Base-by-base conservation (phyloP, 164 flowering plant species). In the Vitis riparia region DNA sequence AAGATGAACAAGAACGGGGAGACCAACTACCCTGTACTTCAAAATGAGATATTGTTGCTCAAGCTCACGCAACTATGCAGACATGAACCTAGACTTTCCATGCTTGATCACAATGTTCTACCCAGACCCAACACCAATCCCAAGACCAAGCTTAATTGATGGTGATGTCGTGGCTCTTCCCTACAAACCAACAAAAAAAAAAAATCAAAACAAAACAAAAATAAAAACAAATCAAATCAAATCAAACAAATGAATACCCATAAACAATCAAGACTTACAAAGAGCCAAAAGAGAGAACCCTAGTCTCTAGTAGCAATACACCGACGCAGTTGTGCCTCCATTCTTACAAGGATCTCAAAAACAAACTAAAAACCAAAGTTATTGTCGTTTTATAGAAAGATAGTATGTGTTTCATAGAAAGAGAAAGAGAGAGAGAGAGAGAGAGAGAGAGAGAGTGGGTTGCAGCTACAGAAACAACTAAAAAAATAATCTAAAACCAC, bases 41-140 rank as follows among this genome's bases (percentile, higher is more conserved):
- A 11, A 73, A 17, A 79, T 75, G 47, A 77, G 37, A 50, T 57
- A 17, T 73, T 79, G 82, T 8, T 29, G 47, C 8, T 73, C 65
- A 48, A 82, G 76, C 68, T 82, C 81, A 2, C 52, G 59, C 62
- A 72, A 55, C 64, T 82, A 82, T n/a, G 59, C 70, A 19, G 27
- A 37, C 3, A 80, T 78, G 7, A 81, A 71, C 53, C 27, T 13
- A 37, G 51, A 27, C 66, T 71, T 58, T 48, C 53, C 37, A 5
- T 65, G 68, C 9, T 52, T 53, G 27, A 32, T 17, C 51, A 62
- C 65, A 44, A 10, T 32, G 11, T 19, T 55, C 17, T n/a, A 23
- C 14, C 58, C 19, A 14, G 30, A 30, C 19, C 12, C 57, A 16
- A 56, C 70, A 51, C 75, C 75, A 68, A 70, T 61, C 70, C 73